A percentile compares a stretch with the other conserved stretches of the same genome.
phyloP scores from a whole-genome alignment of 179 eudicot species.

The Gypsophila paniculata region DNA sequence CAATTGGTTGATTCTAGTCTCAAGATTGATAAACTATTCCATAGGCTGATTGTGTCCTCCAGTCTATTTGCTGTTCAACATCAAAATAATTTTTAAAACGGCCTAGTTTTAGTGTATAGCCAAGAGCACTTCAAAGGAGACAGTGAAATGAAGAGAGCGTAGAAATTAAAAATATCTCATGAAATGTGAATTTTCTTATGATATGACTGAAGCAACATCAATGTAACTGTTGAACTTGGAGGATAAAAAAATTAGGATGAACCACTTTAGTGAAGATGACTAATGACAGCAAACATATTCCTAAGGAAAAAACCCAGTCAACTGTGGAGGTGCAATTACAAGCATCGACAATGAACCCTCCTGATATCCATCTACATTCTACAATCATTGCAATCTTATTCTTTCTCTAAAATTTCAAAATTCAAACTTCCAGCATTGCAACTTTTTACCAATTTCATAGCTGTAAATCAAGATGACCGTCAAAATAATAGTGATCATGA shows the following conservation, averaged over 20 bases:
- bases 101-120: conserved; percentile 1
- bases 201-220: not conserved
- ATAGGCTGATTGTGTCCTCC: conserved; percentile 8
- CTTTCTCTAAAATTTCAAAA: not conserved
- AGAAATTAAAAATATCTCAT: not conserved
- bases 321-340: not conserved
- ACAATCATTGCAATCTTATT: conserved; percentile 3
- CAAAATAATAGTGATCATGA: not conserved
- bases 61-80: not conserved
- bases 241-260: not conserved
- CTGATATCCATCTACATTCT: conserved; percentile 1
- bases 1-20: not conserved
- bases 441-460: not conserved
- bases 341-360: conserved; percentile 8
- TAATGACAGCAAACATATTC: not conserved
- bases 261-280: not conserved
- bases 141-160: not conserved
- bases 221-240: not conserved
- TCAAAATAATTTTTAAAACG: not conserved
- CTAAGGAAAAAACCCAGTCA: not conserved
- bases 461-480: conserved; percentile 1
- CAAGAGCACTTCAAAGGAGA: not conserved
- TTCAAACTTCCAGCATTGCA: not conserved
- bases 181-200: not conserved
- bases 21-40: not conserved